phyloP scores from a whole-genome alignment of 805 yeast species.

The Ogataea corticis region DNA sequence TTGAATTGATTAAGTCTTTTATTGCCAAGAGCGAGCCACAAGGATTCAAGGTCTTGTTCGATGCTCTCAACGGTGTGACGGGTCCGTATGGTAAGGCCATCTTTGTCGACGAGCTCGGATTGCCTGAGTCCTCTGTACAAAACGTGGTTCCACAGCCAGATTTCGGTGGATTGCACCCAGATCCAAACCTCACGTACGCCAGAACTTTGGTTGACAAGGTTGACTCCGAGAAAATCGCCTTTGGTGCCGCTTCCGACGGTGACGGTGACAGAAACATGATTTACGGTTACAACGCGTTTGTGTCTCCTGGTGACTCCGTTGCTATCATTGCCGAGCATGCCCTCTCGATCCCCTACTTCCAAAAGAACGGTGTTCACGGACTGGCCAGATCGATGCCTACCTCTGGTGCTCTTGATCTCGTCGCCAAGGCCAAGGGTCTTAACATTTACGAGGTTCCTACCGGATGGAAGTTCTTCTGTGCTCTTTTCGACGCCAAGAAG shows the following conservation, averaged over 20 bases:
- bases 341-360: constrained; percentile 85
- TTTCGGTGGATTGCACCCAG: constrained; percentile 97
- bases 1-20: constrained; percentile 73
- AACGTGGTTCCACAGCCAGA: constrained; percentile 81
- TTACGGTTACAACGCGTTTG: constrained; percentile 92
- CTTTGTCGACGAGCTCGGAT: constrained; percentile 80
- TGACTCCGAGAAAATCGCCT: constrained; percentile 77
- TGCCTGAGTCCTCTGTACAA: constrained; percentile 70
- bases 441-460: constrained; percentile 93
- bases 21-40: constrained; percentile 50
- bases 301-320: constrained; percentile 97
- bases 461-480: constrained; percentile 98
- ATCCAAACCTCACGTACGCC: constrained; percentile 95
- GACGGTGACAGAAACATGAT: constrained; percentile 99
- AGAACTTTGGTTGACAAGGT: constrained; percentile 81
- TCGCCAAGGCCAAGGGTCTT: constrained; percentile 75
- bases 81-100: constrained; percentile 92
- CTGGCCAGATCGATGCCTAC: constrained; percentile 98
- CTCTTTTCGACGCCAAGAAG: constrained; percentile 88
- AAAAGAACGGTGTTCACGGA: constrained; percentile 82
- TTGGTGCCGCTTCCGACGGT: constrained; percentile 99
- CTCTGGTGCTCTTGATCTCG: constrained; percentile 88
- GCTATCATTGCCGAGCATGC: constrained; percentile 97
- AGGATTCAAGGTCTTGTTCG: constrained; percentile 77
- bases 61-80: constrained; percentile 91